phyloP scores from a whole-genome alignment of 108 stramenopile species.

The Schizochytrium sp. region DNA sequence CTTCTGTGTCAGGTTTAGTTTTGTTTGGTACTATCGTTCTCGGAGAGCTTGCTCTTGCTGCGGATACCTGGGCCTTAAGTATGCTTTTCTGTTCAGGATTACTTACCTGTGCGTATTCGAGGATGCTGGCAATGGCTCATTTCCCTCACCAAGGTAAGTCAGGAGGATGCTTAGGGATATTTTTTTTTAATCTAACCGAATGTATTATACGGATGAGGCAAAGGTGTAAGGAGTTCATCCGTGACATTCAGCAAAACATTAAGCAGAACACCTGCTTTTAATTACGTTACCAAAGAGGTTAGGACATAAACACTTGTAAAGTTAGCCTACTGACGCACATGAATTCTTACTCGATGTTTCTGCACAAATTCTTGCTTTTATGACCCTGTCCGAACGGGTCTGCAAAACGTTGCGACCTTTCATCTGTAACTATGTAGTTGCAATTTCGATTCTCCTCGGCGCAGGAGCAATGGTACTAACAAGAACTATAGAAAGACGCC shows the following conservation, averaged over 20 bases:
- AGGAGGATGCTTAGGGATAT: background rate
- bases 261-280: no score
- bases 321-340: no score
- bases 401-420: no score
- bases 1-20: background rate
- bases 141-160: constrained; percentile 11
- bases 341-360: no score
- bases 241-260: no score
- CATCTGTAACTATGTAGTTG: background rate
- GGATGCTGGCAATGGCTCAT: constrained; percentile 6
- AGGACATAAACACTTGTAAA: no score
- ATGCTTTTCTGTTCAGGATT: background rate
- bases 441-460: background rate
- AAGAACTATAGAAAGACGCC: background rate
- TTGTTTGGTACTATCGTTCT: background rate
- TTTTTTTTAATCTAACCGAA: no score
- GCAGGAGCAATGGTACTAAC: background rate
- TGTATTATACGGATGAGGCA: no score
- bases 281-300: no score
- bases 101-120: background rate
- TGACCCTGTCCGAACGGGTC: no score
- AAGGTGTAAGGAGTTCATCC: no score
- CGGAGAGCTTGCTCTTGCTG: background rate
- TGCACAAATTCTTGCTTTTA: no score
- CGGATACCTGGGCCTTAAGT: background rate